A percentile compares a stretch with the other conserved stretches of the same genome.
These are phyloP conservation scores for Colletotrichum musicola DNA, from an alignment of 2,329 filamentous ascomycete species.

Conservation along the genomic window DNA sequence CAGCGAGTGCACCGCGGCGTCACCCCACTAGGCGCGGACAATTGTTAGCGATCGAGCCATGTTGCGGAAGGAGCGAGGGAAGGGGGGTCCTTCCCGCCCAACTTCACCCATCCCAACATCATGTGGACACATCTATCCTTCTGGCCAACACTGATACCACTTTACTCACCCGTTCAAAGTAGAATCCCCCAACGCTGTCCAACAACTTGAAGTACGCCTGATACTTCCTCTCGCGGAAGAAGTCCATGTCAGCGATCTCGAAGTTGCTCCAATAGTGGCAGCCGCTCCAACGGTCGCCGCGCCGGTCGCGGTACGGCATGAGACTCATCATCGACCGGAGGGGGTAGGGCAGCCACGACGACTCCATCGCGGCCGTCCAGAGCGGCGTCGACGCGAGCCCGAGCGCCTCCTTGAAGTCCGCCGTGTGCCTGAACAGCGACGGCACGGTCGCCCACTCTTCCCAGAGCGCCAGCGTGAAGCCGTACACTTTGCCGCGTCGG, in stretches of 20 bases:
- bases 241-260: conserved; percentile 60
- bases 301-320: conserved; percentile 52
- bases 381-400: conserved; percentile 50
- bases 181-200: conserved; percentile 57
- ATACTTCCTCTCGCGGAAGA: conserved; percentile 56
- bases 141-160: not conserved
- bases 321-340: conserved; percentile 53
- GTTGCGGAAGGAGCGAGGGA: not conserved
- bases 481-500: conserved; percentile 57
- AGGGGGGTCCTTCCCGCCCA: not conserved
- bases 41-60: not conserved
- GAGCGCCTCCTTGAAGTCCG: conserved; percentile 55
- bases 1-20: conserved; percentile 58
- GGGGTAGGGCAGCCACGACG: conserved; percentile 57
- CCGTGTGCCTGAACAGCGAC: conserved; percentile 54
- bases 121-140: not conserved
- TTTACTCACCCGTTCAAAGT: conserved; percentile 55
- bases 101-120: not conserved
- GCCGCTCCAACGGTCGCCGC: conserved; percentile 57
- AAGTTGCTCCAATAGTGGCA: conserved; percentile 64
- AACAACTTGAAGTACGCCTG: conserved; percentile 56
- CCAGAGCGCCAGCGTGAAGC: conserved; percentile 58
- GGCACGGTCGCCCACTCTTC: conserved; percentile 58
- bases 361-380: conserved; percentile 56
- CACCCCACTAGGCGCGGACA: conserved; percentile 52